These are phyloP conservation scores for Hirsutella minnesotensis DNA, from an alignment of 2,329 filamentous ascomycete species.

Conservation along the genomic window DNA sequence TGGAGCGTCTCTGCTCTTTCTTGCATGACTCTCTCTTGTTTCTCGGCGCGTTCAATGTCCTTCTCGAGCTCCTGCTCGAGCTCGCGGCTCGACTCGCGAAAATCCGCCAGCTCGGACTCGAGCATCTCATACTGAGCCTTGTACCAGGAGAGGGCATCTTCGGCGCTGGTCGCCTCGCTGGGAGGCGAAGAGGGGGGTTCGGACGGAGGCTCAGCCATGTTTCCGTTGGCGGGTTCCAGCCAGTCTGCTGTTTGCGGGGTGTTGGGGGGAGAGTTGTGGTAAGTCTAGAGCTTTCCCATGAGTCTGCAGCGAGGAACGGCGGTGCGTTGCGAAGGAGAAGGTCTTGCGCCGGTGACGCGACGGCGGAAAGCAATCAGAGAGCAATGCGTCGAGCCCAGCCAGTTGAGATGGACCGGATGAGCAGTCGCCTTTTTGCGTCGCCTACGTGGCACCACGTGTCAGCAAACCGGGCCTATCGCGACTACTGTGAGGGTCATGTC, in stretches of 20 bases:
- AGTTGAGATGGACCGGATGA: not conserved
- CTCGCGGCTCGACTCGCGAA: constrained; percentile 87
- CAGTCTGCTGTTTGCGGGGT: not conserved
- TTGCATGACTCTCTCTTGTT: constrained; percentile 73
- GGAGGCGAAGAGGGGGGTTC: constrained; percentile 54
- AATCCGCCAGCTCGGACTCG: constrained; percentile 83
- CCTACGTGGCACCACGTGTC: too few species aligned
- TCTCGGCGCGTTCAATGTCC: constrained; percentile 91
- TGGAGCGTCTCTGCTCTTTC: constrained; percentile 75
- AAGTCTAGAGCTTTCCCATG: not conserved
- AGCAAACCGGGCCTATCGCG: too few species aligned
- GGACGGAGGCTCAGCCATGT: constrained; percentile 49
- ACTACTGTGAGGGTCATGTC: too few species aligned
- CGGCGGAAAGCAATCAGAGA: not conserved
- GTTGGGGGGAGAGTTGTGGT: not conserved
- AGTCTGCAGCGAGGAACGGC: not conserved
- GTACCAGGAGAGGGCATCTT: constrained; percentile 85
- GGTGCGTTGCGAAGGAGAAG: too few species aligned
- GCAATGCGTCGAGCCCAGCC: not conserved
- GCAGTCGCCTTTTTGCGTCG: too few species aligned
- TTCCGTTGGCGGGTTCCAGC: not conserved
- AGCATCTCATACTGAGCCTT: constrained; percentile 91
- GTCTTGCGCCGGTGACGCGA: not conserved
- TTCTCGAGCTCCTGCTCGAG: constrained; percentile 90
- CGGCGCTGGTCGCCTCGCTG: constrained; percentile 38